Evolutionary conservation across 331 rosid genomes (phyloP), one percentile per base, ranked within the genome.

Genomic region (Dryas integrifolia): DNA sequence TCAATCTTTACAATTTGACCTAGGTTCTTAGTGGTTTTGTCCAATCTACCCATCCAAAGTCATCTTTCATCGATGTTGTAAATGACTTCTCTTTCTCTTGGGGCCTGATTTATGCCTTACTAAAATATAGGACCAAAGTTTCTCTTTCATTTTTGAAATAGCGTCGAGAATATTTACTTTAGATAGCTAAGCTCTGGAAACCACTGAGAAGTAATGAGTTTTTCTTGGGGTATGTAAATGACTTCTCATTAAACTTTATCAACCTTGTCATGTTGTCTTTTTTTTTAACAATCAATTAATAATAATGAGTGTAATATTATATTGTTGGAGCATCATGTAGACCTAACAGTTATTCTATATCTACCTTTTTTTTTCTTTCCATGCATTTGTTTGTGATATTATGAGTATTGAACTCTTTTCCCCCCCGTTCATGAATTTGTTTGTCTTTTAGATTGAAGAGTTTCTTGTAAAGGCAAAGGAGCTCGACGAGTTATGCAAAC

Each of bases 401-500:
- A 21, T 0, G 6, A 38, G 38, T 50, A 9, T 21, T n/a, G 39
- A 52, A 67, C 49, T 51, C 61, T 9, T n/a, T 35, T 68, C 5
- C 35, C 39, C 48, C 48, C 48, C 43, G n/a, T 35, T 35, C 35
- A 12, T n/a, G 45, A 3, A 48, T 12, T 24, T 67, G 4, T 30
- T 30, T 47, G 13, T 21, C 35, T 38, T 50, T 50, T 24, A 69
- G 74, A 55, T 69, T 69, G 74, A 69, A 43, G 74, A 69, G 24
- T 69, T 69, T 41, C 74, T 69, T 13, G 51, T 2, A 26, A 69
- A 69, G 52, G 74, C 64, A 21, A 55, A 44, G 64, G 74, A 69
- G 35, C 64, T 40, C 21, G 74, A 69, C 18, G 74, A 55, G 41
- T 12, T 18, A 56, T 53, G 64, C 74, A 43, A 21, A 69, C 63